Conservation (phyloP, 2,329 filamentous ascomycete genomes). For the Alternaria infectoria region DNA sequence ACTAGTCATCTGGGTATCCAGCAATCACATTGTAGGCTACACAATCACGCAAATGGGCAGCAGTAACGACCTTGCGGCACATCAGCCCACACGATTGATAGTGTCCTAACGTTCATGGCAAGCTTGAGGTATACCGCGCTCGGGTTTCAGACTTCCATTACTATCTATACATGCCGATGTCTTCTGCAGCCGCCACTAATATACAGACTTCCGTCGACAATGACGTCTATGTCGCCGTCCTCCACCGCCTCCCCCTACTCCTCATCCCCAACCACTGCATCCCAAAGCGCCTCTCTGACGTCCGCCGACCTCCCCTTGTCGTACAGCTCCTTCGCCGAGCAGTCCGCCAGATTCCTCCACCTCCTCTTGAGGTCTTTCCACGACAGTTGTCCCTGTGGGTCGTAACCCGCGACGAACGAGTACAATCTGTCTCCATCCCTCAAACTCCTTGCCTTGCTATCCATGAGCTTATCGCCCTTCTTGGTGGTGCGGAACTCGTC, state of each 20-base stretch:
- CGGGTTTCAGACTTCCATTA: neutral
- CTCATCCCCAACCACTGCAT: neutral
- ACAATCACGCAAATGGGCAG: neutral
- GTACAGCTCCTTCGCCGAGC: neutral
- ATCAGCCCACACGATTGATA: neutral
- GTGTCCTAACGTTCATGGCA: neutral
- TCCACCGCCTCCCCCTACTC: neutral
- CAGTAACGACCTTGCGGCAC: neutral
- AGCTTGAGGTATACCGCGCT: neutral
- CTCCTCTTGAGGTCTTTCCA: neutral
- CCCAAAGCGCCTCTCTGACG: neutral
- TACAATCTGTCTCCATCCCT: neutral
- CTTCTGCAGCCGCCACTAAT: neutral
- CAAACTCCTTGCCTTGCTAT: neutral
- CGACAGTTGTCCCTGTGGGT: neutral
- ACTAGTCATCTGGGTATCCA: neutral
- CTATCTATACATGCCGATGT: neutral
- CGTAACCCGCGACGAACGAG: neutral
- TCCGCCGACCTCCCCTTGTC: neutral
- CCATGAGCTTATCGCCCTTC: neutral
- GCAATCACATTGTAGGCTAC: neutral
- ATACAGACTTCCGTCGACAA: neutral
- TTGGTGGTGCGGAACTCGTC: neutral
- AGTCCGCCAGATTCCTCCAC: neutral
- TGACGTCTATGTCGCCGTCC: neutral